These are phyloP conservation scores for Silene vulgaris DNA, from an alignment of 179 eudicot species.

Conservation along the genomic window DNA sequence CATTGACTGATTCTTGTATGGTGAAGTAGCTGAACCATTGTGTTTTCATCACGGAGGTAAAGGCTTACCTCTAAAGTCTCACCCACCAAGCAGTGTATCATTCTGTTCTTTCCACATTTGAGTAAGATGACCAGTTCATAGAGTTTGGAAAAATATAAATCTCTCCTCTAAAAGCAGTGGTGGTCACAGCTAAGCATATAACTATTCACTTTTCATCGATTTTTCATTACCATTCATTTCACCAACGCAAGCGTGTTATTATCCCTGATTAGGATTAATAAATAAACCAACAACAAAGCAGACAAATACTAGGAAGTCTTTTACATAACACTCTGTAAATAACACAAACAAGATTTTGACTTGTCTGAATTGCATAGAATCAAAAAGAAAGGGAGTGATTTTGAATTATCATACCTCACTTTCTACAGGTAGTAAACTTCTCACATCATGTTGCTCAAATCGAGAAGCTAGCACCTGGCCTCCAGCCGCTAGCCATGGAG, in stretches of 20 bases:
- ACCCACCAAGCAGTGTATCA: neutral
- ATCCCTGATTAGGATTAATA: neutral
- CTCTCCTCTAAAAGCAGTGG: neutral
- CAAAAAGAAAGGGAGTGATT: neutral
- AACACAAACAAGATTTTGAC: neutral
- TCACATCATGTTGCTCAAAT: constrained; percentile 87
- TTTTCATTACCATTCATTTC: neutral
- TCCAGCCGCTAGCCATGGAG: constrained; percentile 98
- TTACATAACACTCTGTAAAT: too few species aligned
- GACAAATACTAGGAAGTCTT: neutral
- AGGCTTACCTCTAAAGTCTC: too few species aligned
- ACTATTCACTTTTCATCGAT: neutral
- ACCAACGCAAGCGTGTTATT: neutral
- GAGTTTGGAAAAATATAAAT: neutral
- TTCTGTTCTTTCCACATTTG: neutral
- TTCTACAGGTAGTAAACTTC: constrained; percentile 85
- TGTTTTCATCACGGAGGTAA: too few species aligned
- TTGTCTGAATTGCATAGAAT: neutral
- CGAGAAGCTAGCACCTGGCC: constrained; percentile 97
- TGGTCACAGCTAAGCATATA: neutral
- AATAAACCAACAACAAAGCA: neutral
- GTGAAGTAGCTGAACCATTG: too few species aligned
- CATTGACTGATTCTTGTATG: too few species aligned
- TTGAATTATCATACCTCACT: constrained; percentile 61
- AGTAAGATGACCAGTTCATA: neutral